Evolutionary conservation across 2,329 filamentous ascomycete species (phyloP), one percentile per base, ranked within the genome.

Genomic region (Pestalotiopsis sp.): DNA sequence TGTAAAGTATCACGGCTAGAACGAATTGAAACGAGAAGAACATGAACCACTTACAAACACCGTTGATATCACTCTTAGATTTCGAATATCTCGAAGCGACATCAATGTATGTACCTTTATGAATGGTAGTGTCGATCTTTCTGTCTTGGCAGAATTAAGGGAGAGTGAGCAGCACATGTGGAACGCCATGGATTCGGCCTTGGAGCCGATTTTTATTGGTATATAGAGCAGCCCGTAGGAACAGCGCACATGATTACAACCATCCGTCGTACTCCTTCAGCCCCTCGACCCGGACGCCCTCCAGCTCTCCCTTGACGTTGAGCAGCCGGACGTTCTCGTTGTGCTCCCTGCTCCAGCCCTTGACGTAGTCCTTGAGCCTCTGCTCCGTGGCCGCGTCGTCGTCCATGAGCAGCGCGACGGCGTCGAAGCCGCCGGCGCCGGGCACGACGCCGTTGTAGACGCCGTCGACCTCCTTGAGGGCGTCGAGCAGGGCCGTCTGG

Each of bases 341-440:
- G 73, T 86, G 88, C 62, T 85, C 82, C 72, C 79, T 74, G 69
- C 84, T 90, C 91, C 94, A 98, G 31, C 82, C 81, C 23, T 82
- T 82, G 69, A 97, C 80, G 58, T 93, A 90, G 58, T 82, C 80
- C 71, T 87, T 85, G 25, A 98, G 80, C 13, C 83, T 82, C 25
- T 78, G 77, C 67, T 91, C 82, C 1, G 93, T 93, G 63, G 86
- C 86, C 45, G 84, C 85, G 66, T 92, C 90, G 74, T 98, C 93
- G 75, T 87, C 86, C 72, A 97, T 89, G 69, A 99, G 80, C 70
- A 99, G 79, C 0, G 92, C 92, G 67, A 97, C 86, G 1, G 96
- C 96, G 83, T 99, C 96, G 76, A 93, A 98, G 0, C 96, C 96
- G 11, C 96, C 96, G 0, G 96, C 96, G 0, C 96, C 96, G 0